A percentile compares a stretch with the other conserved stretches of the same genome.
Conservation (phyloP, 371 early-diverging fungal genomes). For the Mortierella sp. region DNA sequence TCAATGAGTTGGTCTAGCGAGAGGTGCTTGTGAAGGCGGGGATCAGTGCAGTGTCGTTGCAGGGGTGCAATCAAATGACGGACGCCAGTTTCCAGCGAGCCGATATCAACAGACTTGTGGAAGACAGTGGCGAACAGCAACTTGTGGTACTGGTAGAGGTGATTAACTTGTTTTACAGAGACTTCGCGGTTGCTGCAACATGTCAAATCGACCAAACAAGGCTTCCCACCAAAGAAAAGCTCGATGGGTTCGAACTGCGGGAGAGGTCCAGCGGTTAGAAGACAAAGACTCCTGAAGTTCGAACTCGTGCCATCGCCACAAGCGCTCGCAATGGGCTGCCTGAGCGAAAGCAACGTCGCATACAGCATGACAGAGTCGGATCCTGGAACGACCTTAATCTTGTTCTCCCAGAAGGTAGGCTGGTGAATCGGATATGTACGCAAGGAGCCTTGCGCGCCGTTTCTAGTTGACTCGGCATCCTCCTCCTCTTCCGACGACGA, state of each 20-base stretch:
- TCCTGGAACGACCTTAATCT: conserved; percentile 3
- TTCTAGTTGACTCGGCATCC: background rate
- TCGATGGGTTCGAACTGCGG: conserved; percentile 32
- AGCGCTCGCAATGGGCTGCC: background rate
- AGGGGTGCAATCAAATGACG: conserved; percentile 30
- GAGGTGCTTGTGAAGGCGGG: background rate
- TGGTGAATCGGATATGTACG: conserved; percentile 13
- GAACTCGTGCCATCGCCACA: background rate
- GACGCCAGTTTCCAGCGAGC: conserved; percentile 15
- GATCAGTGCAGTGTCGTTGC: background rate
- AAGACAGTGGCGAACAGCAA: conserved; percentile 7
- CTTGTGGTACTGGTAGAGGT: conserved; percentile 13
- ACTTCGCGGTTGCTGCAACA: background rate
- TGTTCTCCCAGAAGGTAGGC: conserved; percentile 31
- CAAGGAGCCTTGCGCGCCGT: background rate
- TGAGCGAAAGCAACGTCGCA: conserved; percentile 11
- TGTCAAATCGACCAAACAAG: conserved; percentile 12
- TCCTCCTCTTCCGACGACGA: background rate
- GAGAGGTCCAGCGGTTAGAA: conserved; percentile 13
- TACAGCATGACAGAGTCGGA: background rate
- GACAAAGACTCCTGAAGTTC: conserved; percentile 7
- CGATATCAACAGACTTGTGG: conserved; percentile 25
- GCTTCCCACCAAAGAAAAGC: conserved; percentile 20
- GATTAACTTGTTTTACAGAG: background rate
- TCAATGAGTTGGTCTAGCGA: conserved; percentile 13